Evolutionary conservation across 2,329 filamentous ascomycete genomes (phyloP).

Genomic region (Aspergillus sp.): DNA sequence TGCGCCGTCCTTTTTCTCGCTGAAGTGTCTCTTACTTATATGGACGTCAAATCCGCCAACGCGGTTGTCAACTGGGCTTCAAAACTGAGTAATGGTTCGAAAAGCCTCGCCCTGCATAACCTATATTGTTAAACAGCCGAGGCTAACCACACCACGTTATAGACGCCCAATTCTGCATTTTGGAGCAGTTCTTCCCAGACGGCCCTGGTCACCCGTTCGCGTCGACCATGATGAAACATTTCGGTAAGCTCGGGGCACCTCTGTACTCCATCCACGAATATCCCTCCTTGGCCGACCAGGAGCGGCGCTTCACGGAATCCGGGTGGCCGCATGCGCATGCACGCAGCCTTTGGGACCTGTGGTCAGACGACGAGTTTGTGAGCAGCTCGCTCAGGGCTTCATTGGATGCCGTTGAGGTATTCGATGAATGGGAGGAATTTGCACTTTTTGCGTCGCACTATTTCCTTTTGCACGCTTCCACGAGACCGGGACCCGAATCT

Average conservation of each 20-base stretch:
- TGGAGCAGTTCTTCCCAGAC: constrained; percentile 83
- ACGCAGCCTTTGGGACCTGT: constrained; percentile 77
- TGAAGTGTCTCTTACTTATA: constrained; percentile 89
- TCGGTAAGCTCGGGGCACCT: constrained; percentile 75
- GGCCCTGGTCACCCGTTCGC: constrained; percentile 80
- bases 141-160: constrained; percentile 6
- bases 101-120: not conserved
- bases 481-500: constrained; percentile 7
- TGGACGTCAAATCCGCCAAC: constrained; percentile 73
- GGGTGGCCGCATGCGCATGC: constrained; percentile 67
- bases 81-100: constrained; percentile 64
- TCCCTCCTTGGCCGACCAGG: constrained; percentile 65
- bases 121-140: not conserved
- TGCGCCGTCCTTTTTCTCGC: constrained; percentile 75
- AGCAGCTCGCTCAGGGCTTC: constrained; percentile 56
- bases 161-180: constrained; percentile 74
- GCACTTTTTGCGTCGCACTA: constrained; percentile 82
- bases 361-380: constrained; percentile 70
- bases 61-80: constrained; percentile 76
- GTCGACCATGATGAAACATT: constrained; percentile 79
- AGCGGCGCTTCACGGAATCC: constrained; percentile 63
- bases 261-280: constrained; percentile 73
- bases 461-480: constrained; percentile 69
- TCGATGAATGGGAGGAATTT: constrained; percentile 97
- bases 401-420: constrained; percentile 73